Evolutionary conservation across 306 rosid species (phyloP), one percentile per base, ranked within the genome.

Genomic region (Lathyrus oleraceus): DNA sequence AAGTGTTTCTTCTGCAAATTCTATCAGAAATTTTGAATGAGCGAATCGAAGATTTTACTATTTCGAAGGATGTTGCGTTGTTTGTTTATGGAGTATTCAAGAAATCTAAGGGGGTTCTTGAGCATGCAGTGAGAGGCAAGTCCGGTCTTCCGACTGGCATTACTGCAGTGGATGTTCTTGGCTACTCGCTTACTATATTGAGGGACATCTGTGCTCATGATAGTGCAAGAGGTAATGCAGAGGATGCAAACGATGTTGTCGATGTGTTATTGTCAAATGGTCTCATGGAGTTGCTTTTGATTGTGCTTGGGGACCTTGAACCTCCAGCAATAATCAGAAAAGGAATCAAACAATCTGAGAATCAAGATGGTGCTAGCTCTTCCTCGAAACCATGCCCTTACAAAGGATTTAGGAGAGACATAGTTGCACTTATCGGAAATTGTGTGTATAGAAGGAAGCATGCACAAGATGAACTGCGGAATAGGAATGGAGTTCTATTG

Each of bases 321-420:
- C 96, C 87, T n/a, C 97, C 96, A 6, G 74, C 87, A 49, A 75
- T 76, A 54, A 77, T 88, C 36, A 84, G 75, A 80, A 90, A 81
- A 79, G 82, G 87, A 36, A 56, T 84, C 38, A 77, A 78, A 56
- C 87, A 77, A 48, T 72, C 52, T 5, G 87, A 81, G 61, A 79
- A 78, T 63, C 69, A 27, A 65, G 81, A 77, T 10, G 76, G 45
- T 38, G 42, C 69, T 40, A 72, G 43, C 52, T 38, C 78, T 57
- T 45, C 65, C 51, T 69, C 51, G 11, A 90, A 81, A 79, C 59
- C 68, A 71, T 71, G 76, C 15, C 59, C 68, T 14, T 92, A 92
- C 76, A 87, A 69, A 64, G 94, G 97, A 16, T 91, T 88, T 35
- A 77, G 97, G 63, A 83, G 96, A 81, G 93, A 91, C 69, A 67